A percentile compares a stretch with the other conserved stretches of the same genome.
phyloP scores from a whole-genome alignment of 352 stramenopile genomes.

The Phytophthora europaea region DNA sequence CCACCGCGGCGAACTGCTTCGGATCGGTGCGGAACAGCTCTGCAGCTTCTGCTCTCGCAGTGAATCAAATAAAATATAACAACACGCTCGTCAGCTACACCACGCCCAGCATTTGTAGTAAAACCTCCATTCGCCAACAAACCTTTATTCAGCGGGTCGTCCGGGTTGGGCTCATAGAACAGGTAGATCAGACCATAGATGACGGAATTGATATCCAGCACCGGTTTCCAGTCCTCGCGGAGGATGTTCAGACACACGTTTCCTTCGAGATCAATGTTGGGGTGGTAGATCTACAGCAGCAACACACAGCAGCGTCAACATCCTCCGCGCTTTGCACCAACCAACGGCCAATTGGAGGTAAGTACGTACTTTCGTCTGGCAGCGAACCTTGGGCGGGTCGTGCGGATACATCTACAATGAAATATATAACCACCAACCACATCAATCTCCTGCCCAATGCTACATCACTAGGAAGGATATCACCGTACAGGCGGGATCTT shows the following conservation, averaged over 20 bases:
- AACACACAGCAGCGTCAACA: constrained; percentile 7
- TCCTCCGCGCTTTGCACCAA: constrained; percentile 6
- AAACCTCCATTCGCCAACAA: constrained; percentile 13
- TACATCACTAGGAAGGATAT: background rate
- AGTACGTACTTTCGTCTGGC: constrained; percentile 90
- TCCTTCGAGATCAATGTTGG: constrained; percentile 98
- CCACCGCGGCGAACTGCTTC: constrained; percentile 92
- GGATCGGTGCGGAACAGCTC: constrained; percentile 97
- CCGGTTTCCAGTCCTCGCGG: constrained; percentile 98
- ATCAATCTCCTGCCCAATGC: constrained; percentile 8
- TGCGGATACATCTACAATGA: constrained; percentile 93
- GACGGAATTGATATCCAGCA: constrained; percentile 99
- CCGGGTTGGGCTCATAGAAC: constrained; percentile 99
- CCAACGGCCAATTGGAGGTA: background rate
- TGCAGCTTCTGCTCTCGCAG: constrained; percentile 89
- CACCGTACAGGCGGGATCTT: constrained; percentile 94
- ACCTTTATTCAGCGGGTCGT: constrained; percentile 98
- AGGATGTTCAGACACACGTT: constrained; percentile 99
- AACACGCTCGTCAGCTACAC: constrained; percentile 5
- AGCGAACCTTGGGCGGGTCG: constrained; percentile 98
- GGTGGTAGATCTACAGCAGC: constrained; percentile 95
- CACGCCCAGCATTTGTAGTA: background rate
- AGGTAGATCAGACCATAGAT: constrained; percentile 99
- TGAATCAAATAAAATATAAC: background rate
- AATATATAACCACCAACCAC: constrained; percentile 5